Evolutionary conservation across 1,284 basidiomycete species (phyloP), one percentile per base, ranked within the genome.

Genomic region (Pyrrhoderma noxium): DNA sequence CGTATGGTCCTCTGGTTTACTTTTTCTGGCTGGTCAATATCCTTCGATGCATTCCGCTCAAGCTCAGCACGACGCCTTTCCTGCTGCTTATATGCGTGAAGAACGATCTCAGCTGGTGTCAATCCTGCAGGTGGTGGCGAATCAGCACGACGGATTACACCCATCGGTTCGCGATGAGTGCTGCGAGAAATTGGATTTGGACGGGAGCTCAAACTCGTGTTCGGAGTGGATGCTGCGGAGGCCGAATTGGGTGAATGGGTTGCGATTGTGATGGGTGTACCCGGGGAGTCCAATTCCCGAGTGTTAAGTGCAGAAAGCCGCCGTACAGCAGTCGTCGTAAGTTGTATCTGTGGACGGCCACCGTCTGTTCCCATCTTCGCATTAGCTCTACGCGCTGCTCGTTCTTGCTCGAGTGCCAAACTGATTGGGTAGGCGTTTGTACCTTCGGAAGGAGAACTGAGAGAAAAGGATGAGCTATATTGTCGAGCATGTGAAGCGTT

Each of bases 51-150:
- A 49, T 57, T 38, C 16, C 39, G 35, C 13, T 60, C 60, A 34
- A 62, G 47, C 39, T 56, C 47, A 43, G 64, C 62, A 2, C 69
- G 64, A 3, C 65, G 64, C 22, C 65, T 63, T 56, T 70, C 72
- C 55, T 77, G 77, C 47, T 72, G 70, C 59, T 77, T 80, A 61
- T 83, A 83, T 2, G 79, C 77, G 45, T 74, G 73, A 3, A 69
- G 74, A 25, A 83, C 73, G 0, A 74, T 73, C 2, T 74, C 70
- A 0, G 81, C 80, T 2, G 81, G 80, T 0, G 81, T 83, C 4
- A 80, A 65, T 16, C 62, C 51, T 3, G 41, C 36, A 16, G 49
- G 44, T 5, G 51, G 47, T 18, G 50, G 50, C 34, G 49, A 48
- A 25, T 55, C 50, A n/a, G 38, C 34, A 8, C 50, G 27, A 3